Base-by-base conservation (phyloP, 2,329 filamentous ascomycete species). In the Pyrenophora seminiperda region DNA sequence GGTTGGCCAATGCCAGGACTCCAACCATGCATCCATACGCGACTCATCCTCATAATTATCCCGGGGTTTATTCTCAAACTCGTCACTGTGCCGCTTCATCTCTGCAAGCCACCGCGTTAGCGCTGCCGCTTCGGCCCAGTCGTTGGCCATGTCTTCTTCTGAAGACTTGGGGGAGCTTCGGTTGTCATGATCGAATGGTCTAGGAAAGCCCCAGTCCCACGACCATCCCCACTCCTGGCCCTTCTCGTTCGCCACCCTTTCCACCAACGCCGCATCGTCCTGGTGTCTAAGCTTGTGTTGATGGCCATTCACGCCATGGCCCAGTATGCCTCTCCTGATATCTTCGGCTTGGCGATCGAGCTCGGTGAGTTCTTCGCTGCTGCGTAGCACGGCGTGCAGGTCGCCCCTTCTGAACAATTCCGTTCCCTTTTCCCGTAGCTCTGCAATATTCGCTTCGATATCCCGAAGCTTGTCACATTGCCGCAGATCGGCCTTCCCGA, bases 131-230 rank as follows among this genome's bases (percentile, higher is more conserved):
- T 46, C 38, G 20, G 45, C 13, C 24, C 17, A 31, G 2, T 49
- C 20, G 14, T 24, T 38, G 1, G 33, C 22, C 4, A 14, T 14
- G 10, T 56, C 38, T 40, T 34, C 18, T 53, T 58, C 41, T 7
- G 38, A 11, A 7, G 15, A 13, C 13, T 41, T 38, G 1, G 47
- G 17, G 3, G 34, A 19, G 4, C 17, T 32, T 4, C 33, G 31
- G 6, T 34, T 24, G 2, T 63, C 53, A 11, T 56, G 50, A 36
- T 70, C 64, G 15, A 66, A 67, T 5, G 64, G 59, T 34, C 50
- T 59, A 2, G 69, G 67, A 32, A 66, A 66, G 4, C 66, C 63
- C 69, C 68, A 72, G 44, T 62, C 61, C 68, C 69, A 72, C n/a
- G 60, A 61, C 61, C 66, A 66, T 29, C 60, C 65, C 68, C 68